Conservation (phyloP, 345 rosid species). For the Acer yangbiense region DNA sequence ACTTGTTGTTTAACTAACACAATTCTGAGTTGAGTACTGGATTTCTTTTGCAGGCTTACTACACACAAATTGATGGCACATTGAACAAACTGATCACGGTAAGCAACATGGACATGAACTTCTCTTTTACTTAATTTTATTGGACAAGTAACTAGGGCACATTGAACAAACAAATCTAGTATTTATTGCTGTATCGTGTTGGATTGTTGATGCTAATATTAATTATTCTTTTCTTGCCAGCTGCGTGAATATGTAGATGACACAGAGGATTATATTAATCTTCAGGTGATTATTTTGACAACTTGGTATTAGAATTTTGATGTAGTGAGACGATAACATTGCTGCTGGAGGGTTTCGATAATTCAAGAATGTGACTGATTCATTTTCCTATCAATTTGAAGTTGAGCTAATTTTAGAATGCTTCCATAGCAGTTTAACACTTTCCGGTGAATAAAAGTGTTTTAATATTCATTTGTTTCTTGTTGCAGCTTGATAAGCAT, state of each 20-base stretch:
- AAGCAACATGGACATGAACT: not conserved
- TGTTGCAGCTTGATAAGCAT: constrained; percentile 65
- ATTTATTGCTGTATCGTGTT: not conserved
- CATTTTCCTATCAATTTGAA: not conserved
- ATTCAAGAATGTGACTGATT: not conserved
- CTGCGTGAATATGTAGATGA: constrained; percentile 78
- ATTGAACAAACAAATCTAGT: not conserved
- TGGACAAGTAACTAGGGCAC: not conserved
- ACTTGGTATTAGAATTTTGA: no score
- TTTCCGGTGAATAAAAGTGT: not conserved
- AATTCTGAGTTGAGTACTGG: constrained; percentile 5
- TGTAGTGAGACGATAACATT: no score
- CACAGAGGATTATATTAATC: constrained; percentile 78
- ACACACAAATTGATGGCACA: constrained; percentile 52
- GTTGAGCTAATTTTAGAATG: not conserved
- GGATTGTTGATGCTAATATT: not conserved
- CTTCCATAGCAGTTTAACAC: constrained; percentile 5
- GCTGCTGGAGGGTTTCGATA: not conserved
- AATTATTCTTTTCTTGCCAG: constrained; percentile 33
- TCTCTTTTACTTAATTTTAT: constrained; percentile 5
- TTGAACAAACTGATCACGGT: constrained; percentile 56
- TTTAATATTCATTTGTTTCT: constrained; percentile 13
- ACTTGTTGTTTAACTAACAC: not conserved
- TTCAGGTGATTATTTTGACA: constrained; percentile 40
- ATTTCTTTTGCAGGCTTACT: constrained; percentile 54